Evolutionary conservation across 495 filamentous ascomycete species (phyloP).

Genomic region (Penicillium daleae): DNA sequence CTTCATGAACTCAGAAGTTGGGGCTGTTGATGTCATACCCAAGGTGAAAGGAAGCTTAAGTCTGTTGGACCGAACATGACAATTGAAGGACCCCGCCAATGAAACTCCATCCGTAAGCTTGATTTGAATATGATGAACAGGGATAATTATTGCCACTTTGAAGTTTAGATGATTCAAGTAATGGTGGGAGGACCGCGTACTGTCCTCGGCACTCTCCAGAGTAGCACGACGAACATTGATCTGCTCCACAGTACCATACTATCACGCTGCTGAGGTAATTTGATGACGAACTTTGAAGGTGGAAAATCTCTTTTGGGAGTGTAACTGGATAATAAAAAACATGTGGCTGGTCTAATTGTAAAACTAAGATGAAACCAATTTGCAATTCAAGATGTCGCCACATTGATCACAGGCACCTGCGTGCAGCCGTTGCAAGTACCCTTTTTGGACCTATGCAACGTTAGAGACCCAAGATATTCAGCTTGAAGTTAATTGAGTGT

Average conservation of each 20-base stretch:
- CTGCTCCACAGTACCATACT: background rate
- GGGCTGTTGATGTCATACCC: background rate
- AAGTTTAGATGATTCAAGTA: background rate
- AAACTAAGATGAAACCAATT: background rate
- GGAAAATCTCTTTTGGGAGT: too few relatives aligned
- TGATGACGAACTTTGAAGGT: too few relatives aligned
- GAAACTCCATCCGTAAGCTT: background rate
- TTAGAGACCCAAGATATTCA: background rate
- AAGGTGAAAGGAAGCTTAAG: background rate
- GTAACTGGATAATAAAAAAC: too few relatives aligned
- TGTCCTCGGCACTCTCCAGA: background rate
- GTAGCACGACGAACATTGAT: background rate
- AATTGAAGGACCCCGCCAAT: background rate
- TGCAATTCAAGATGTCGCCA: background rate
- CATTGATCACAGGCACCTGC: background rate
- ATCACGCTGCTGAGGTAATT: too few relatives aligned
- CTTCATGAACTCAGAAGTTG: background rate
- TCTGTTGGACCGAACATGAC: background rate
- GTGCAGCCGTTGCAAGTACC: background rate
- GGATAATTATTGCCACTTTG: background rate
- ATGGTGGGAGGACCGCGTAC: background rate
- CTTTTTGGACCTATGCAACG: background rate
- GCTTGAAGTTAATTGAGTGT: background rate
- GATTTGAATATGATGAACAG: background rate
- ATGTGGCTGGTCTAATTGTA: too few relatives aligned